Base-by-base conservation (phyloP, 2,329 filamentous ascomycete genomes). In the Setomelanomma holmii region DNA sequence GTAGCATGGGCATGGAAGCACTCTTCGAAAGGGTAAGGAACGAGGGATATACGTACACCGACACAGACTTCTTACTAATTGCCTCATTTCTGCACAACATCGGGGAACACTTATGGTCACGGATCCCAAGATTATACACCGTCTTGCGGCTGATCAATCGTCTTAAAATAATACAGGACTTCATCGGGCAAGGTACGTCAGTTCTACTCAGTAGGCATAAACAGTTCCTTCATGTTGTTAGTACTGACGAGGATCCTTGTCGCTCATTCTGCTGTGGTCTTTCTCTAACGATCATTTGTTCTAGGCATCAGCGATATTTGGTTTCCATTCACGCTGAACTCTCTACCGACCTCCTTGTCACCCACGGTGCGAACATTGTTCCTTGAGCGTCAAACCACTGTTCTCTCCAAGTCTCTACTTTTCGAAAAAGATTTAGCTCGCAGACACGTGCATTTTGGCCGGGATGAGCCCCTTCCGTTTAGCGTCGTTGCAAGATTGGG, bases 221-320 rank as follows among this genome's bases (percentile, higher is more conserved):
- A 51, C 20, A 40, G 47, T 34, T 44, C 54, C 3, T 34, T 45
- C 16, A 30, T 41, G 24, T 17, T 57, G 7, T 50, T 54, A 22
- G 12, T 30, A n/a, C 51, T 57, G 23, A 35, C n/a, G n/a, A n/a
- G n/a, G n/a, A n/a, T n/a, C n/a, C n/a, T n/a, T n/a, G n/a, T n/a
- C n/a, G n/a, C n/a, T n/a, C n/a, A n/a, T n/a, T n/a, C n/a, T n/a
- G n/a, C n/a, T n/a, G n/a, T n/a, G n/a, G n/a, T n/a, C n/a, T 12
- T 27, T 27, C 24, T 12, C 6, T 6, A 27, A 12, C 6, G 24
- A 6, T 27, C 6, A 27, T 27, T 55, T 22, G 20, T 40, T 19
- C 41, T 49, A 42, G 55, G 55, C 10, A 48, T 55, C 14, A 55
- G 48, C 14, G 48, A 55, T 43, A 44, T 57, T 10, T 57, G 42